Evolutionary conservation across 2,329 filamentous ascomycete genomes (phyloP).

Genomic region (Phaeophleospora eucalypticola): DNA sequence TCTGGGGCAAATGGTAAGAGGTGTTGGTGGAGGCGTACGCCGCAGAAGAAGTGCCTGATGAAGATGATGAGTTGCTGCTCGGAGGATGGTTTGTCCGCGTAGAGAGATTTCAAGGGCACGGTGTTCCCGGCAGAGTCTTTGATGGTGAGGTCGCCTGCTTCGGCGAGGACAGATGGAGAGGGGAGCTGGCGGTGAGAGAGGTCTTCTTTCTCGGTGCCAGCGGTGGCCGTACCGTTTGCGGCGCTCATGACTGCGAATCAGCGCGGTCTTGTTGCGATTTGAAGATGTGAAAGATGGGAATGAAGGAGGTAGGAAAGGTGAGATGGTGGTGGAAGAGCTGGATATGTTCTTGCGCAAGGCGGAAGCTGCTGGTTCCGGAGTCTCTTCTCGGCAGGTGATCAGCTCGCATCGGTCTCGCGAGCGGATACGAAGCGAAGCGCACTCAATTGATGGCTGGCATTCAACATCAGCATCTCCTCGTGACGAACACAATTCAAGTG

Average conservation of each 20-base stretch:
- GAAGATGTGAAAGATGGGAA: neutral
- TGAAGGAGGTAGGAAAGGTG: neutral
- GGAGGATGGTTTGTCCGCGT: constrained; percentile 16
- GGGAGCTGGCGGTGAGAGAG: constrained; percentile 8
- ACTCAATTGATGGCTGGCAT: too few relatives aligned
- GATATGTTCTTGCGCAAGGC: too few relatives aligned
- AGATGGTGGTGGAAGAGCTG: too few relatives aligned
- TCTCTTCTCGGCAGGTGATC: too few relatives aligned
- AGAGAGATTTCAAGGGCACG: constrained; percentile 27
- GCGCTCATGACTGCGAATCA: neutral
- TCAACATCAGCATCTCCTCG: too few relatives aligned
- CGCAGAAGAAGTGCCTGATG: constrained; percentile 40
- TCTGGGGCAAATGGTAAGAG: too few relatives aligned
- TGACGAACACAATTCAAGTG: too few relatives aligned
- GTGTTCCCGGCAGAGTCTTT: constrained; percentile 27
- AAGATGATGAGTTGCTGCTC: constrained; percentile 34
- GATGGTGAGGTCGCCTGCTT: constrained; percentile 23
- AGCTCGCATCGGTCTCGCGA: too few relatives aligned
- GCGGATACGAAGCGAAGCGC: too few relatives aligned
- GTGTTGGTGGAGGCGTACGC: constrained; percentile 12
- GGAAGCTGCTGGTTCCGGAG: too few relatives aligned
- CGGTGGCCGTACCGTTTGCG: neutral
- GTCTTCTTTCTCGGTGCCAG: neutral
- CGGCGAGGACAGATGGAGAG: constrained; percentile 11
- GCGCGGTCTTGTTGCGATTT: too few relatives aligned